Base-by-base conservation (phyloP, 208 protist genomes). In the Zelonia costaricensis region DNA sequence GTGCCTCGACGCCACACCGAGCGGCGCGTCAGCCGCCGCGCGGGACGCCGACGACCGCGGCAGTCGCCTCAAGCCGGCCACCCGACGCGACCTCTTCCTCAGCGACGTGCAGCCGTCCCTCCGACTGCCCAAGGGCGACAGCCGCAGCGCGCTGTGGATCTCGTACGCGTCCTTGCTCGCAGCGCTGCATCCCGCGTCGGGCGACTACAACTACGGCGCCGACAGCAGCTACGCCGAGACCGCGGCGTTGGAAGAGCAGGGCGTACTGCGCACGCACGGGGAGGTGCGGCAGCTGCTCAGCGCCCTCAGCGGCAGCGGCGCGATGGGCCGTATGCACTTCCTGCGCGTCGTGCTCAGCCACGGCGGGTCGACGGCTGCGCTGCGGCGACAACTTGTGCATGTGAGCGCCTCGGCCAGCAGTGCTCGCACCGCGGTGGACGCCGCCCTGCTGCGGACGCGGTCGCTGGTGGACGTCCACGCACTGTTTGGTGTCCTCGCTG, bases 391-490 rank as follows among this genome's bases (percentile, higher is more conserved):
- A 43, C 57, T 70, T 8, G 60, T 73, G 33, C 63, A 71, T 42
- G 53, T 76, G 20, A 18, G 53, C 35, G 49, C 33, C 36, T 38
- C 15, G 18, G 30, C 38, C 9, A 10, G 1, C 8, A 22, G 18
- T 28, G 45, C 54, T 22, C n/a, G 27, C 10, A 8, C 35, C 7
- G 31, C 36, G 25, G 43, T 38, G n/a, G 60, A 69, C 18, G 60
- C 62, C n/a, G 56, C 54, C 43, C 51, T 64, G 59, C 63, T 69
- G 67, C 68, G 45, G 12, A 72, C 52, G 10, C 70, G 66, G 18
- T 56, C 27, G 52, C 67, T 43, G 18, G 71, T 69, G 35, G 86
- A 92, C 63, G 56, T 86, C 5, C 74, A 76, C 62, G 74, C 82
- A 18, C 51, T 86, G 27, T 71, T 86, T 20, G 71, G 63, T 12